A percentile compares a stretch with the other conserved stretches of the same genome.
Evolutionary conservation across 2,329 filamentous ascomycete genomes (phyloP).

Genomic region (Capronia epimyces): DNA sequence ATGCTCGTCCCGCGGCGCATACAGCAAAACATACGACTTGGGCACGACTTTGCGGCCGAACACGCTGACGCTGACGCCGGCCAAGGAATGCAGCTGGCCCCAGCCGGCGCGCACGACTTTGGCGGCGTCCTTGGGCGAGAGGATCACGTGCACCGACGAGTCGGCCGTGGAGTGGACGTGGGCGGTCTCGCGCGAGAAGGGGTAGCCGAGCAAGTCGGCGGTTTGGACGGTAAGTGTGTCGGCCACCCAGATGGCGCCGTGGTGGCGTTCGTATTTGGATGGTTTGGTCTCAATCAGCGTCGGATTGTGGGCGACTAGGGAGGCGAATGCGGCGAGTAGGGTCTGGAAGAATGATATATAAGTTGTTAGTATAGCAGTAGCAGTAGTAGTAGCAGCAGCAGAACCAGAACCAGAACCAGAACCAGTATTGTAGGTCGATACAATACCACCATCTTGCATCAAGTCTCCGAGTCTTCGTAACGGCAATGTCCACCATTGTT

Average conservation of each 20-base stretch:
- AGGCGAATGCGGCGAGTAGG: neutral
- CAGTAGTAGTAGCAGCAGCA: no score
- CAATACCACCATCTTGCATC: no score
- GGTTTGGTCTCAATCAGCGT: neutral
- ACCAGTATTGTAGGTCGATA: no score
- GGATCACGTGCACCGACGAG: slow-evolving; percentile 68
- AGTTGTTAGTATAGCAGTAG: neutral
- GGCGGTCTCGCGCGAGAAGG: slow-evolving; percentile 63
- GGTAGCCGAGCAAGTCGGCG: neutral
- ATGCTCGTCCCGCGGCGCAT: slow-evolving; percentile 64
- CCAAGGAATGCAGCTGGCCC: slow-evolving; percentile 61
- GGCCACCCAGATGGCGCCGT: slow-evolving; percentile 6
- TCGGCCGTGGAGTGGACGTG: slow-evolving; percentile 69
- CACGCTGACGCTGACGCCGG: slow-evolving; percentile 49
- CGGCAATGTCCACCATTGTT: no score
- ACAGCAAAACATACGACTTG: slow-evolving; percentile 59
- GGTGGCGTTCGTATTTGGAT: slow-evolving; percentile 4
- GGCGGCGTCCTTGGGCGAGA: slow-evolving; percentile 72
- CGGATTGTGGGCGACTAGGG: slow-evolving; percentile 5
- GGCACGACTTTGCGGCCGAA: slow-evolving; percentile 1
- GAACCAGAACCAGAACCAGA: neutral
- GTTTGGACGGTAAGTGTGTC: slow-evolving; percentile 1
- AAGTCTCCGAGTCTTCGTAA: no score
- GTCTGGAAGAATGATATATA: neutral
- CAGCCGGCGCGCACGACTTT: slow-evolving; percentile 68